Conservation (phyloP, 2,329 filamentous ascomycete genomes). For the Ceratocystis smalleyi region DNA sequence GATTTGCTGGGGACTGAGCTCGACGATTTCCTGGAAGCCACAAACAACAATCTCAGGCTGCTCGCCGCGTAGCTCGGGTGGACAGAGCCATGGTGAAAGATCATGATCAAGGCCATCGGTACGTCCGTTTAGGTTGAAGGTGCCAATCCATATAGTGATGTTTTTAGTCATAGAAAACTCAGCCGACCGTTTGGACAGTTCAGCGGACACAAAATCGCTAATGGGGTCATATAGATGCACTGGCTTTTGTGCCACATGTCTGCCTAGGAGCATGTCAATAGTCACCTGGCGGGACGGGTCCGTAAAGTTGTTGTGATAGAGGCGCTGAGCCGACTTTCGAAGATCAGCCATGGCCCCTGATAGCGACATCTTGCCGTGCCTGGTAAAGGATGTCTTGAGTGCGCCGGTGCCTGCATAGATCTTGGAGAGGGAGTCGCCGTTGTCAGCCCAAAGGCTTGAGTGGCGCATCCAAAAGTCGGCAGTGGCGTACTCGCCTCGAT, state of each 20-base stretch:
- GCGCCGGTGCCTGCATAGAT: constrained; percentile 96
- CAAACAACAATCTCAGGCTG: constrained; percentile 78
- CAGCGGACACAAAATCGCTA: constrained; percentile 71
- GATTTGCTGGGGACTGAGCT: constrained; percentile 91
- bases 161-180: constrained; percentile 63
- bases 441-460: constrained; percentile 90
- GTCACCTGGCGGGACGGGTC: constrained; percentile 87
- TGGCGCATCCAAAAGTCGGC: constrained; percentile 86
- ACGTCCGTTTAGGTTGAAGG: constrained; percentile 88
- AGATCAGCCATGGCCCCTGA: constrained; percentile 90
- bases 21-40: constrained; percentile 97
- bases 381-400: constrained; percentile 85
- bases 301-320: constrained; percentile 96
- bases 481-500: constrained; percentile 51
- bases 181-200: constrained; percentile 49
- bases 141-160: constrained; percentile 68
- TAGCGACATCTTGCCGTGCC: constrained; percentile 88
- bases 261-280: constrained; percentile 81
- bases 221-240: constrained; percentile 88
- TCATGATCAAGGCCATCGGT: constrained; percentile 64
- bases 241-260: constrained; percentile 65
- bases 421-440: constrained; percentile 81
- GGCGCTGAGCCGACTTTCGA: constrained; percentile 78
- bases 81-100: constrained; percentile 73
- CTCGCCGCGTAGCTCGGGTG: constrained; percentile 37